Evolutionary conservation across 805 yeast genomes (phyloP).

Genomic region (Blastobotrys chiropterorum): DNA sequence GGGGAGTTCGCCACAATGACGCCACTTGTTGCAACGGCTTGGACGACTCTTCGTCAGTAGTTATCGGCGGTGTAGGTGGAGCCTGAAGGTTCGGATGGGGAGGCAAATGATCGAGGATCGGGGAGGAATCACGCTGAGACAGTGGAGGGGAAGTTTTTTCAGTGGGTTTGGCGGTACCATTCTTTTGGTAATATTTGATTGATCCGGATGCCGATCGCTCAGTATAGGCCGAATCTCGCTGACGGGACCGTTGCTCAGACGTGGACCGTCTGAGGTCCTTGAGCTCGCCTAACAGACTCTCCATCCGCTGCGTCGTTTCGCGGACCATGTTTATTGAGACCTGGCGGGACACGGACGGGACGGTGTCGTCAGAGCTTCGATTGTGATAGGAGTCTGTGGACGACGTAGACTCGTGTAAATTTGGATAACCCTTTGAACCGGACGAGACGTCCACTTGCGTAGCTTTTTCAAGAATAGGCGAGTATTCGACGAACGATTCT

Average conservation of each 20-base stretch:
- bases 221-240: not conserved
- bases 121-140: no score
- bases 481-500: constrained; percentile 13
- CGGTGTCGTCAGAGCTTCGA: not conserved
- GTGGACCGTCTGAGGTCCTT: constrained; percentile 15
- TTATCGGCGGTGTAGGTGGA: not conserved
- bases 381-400: not conserved
- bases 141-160: constrained; percentile 3
- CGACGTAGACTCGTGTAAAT: not conserved
- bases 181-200: not conserved
- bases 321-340: constrained; percentile 13
- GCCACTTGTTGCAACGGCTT: not conserved
- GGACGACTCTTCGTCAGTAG: not conserved
- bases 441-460: constrained; percentile 14
- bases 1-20: not conserved
- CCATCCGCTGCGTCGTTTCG: constrained; percentile 16
- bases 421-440: not conserved
- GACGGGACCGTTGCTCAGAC: constrained; percentile 1
- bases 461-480: constrained; percentile 20
- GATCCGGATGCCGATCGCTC: not conserved
- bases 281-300: constrained; percentile 15
- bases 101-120: not conserved
- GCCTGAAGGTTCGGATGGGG: not conserved
- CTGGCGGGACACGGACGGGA: constrained; percentile 6
- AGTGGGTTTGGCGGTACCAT: not conserved